These are phyloP conservation scores for Marsdenia floribunda DNA, from an alignment of 257 asterid species.

Conservation along the genomic window DNA sequence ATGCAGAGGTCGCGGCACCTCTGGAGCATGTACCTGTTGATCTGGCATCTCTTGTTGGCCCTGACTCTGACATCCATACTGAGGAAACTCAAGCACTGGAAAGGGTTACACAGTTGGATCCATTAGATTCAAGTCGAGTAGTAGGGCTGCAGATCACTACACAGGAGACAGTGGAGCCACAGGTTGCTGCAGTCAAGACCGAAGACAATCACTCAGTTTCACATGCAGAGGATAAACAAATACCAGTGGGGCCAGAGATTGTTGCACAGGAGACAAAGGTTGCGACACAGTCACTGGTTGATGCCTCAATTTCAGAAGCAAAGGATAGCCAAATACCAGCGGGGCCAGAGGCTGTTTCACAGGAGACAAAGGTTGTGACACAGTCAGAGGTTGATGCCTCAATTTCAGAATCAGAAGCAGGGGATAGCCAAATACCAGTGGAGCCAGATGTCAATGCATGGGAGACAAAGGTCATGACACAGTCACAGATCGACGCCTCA, in stretches of 20 bases:
- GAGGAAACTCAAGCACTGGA: neutral
- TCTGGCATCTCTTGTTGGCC: neutral
- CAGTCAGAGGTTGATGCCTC: neutral
- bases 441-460: neutral
- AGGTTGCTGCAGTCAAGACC: neutral
- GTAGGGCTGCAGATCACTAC: neutral
- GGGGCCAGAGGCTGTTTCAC: neutral
- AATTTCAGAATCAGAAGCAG: neutral
- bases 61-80: neutral
- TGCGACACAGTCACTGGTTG: neutral
- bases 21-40: neutral
- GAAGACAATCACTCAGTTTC: neutral
- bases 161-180: neutral
- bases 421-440: neutral
- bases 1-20: neutral
- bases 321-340: neutral
- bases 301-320: neutral
- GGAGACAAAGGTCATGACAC: neutral
- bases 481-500: neutral
- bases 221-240: neutral
- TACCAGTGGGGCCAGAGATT: neutral
- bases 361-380: neutral
- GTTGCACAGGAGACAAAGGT: neutral
- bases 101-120: neutral
- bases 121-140: neutral